Percentiles rank a stretch among this genome's conserved stretches.
phyloP scores from a whole-genome alignment of 192 early-diverging fungal species.

The Entophlyctis helioformis region DNA sequence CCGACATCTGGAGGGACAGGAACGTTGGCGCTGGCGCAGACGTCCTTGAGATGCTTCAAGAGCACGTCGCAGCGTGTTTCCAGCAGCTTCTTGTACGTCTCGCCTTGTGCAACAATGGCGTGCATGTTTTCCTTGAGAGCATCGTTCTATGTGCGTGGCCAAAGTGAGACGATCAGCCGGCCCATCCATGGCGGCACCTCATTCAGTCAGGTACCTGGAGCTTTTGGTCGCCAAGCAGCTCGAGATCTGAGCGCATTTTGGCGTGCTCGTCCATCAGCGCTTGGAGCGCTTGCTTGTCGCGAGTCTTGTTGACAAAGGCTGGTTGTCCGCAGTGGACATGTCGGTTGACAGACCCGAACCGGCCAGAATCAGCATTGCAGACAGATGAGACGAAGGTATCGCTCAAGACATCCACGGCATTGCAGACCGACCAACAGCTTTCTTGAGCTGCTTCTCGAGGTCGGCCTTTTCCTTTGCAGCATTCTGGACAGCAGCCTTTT shows the following conservation, averaged over 20 bases:
- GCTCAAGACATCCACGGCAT: too few species aligned
- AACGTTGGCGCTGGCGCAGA: background rate
- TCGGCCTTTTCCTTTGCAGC: conserved; percentile 1
- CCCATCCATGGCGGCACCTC: background rate
- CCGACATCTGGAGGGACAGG: background rate
- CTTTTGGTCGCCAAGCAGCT: conserved; percentile 23
- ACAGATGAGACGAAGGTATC: background rate
- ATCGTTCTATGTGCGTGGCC: conserved; percentile 10
- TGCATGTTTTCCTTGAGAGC: conserved; percentile 37
- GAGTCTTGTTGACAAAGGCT: conserved; percentile 16
- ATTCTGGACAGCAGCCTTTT: conserved; percentile 8
- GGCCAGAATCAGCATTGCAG: background rate
- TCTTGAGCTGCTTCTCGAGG: conserved; percentile 22
- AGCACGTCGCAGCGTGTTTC: conserved; percentile 6
- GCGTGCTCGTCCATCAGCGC: conserved; percentile 16
- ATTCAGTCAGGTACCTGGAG: conserved; percentile 8
- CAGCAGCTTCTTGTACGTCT: conserved; percentile 10
- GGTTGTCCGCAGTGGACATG: too few species aligned
- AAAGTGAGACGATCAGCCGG: background rate
- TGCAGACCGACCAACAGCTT: conserved; percentile 5
- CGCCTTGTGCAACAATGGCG: conserved; percentile 13
- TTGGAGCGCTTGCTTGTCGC: conserved; percentile 13
- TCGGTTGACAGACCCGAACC: background rate
- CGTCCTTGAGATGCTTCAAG: conserved; percentile 6
- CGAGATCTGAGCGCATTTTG: conserved; percentile 17